These are phyloP conservation scores for Mariannaea sp. DNA, from an alignment of 2,329 filamentous ascomycete genomes.

Conservation along the genomic window DNA sequence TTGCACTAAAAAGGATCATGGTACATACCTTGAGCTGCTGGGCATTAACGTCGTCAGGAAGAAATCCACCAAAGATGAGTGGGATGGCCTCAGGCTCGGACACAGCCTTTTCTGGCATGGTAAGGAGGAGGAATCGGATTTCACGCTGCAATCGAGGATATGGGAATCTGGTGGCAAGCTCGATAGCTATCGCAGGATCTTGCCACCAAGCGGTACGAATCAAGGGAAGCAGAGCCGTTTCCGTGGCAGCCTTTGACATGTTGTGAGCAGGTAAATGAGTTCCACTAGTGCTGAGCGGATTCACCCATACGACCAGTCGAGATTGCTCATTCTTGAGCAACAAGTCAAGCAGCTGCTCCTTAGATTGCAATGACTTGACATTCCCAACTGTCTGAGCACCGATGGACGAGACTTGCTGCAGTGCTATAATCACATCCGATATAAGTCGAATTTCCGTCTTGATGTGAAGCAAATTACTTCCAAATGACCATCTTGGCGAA, in stretches of 20 bases:
- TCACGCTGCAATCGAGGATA: slow-evolving; percentile 74
- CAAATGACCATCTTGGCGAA: slow-evolving; percentile 89
- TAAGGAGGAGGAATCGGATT: slow-evolving; percentile 78
- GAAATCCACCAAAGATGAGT: slow-evolving; percentile 74
- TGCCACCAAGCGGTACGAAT: slow-evolving; percentile 87
- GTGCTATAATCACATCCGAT: slow-evolving; percentile 69
- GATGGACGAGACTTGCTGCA: slow-evolving; percentile 68
- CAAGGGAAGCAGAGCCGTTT: slow-evolving; percentile 62
- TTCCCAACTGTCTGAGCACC: slow-evolving; percentile 57
- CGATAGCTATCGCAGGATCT: slow-evolving; percentile 83
- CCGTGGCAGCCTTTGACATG: slow-evolving; percentile 45
- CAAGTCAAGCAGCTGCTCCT: slow-evolving; percentile 81
- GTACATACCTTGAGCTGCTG: slow-evolving; percentile 78
- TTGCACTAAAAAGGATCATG: neutral
- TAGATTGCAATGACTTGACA: slow-evolving; percentile 71
- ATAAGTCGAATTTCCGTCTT: slow-evolving; percentile 90
- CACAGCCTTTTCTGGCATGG: slow-evolving; percentile 82
- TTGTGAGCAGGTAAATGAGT: slow-evolving; percentile 47
- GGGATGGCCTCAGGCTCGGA: slow-evolving; percentile 82
- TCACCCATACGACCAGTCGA: slow-evolving; percentile 87
- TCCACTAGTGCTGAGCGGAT: slow-evolving; percentile 69
- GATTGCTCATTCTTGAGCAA: slow-evolving; percentile 84
- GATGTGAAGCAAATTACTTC: slow-evolving; percentile 88
- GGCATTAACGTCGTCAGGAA: slow-evolving; percentile 75
- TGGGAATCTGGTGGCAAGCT: slow-evolving; percentile 79